Evolutionary conservation across 2,329 filamentous ascomycete genomes (phyloP), one percentile per base, ranked within the genome.

Genomic region (Chaetomium globosum): DNA sequence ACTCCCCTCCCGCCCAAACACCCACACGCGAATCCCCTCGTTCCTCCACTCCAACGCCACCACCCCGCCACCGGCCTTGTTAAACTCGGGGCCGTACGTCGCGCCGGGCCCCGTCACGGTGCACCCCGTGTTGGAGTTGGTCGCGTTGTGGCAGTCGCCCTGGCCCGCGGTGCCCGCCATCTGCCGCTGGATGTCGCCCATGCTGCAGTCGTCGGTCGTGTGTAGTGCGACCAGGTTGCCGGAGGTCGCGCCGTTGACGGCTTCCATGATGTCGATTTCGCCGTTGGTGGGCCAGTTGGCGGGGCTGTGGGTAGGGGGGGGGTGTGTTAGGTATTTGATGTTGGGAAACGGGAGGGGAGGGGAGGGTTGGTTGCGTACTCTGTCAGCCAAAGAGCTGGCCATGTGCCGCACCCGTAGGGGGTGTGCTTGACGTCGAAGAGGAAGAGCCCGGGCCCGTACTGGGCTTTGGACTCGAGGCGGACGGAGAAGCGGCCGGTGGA

Each of bases 311-410:
- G 33, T 21, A 12, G 9, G 53, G 26, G 19, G 33, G 13, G 49
- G 51, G 30, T 21, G 19, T 54, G 30, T 13, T 56, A 16, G 3
- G 6, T 4, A 13, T 23, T 33, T 36, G 30, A n/a, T 10, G 9
- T 36, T 26, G 52, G 36, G 23, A 23, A 57, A 48, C 7, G 12
- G 30, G 10, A 2, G 26, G n/a, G 13, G 43, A 56, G 8, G 49
- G 43, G 16, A 54, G 10, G 33, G 12, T 28, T 10, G 28, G 13
- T n/a, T n/a, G 23, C 68, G 6, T 55, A 71, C 69, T 90, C 88
- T 0, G 81, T 80, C 7, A 90, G 79, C 88, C 88, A 90, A 12
- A 91, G 80, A 0, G 88, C 82, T 1, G 86, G 85, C 88, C 85
- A 90, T 26, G 82, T 86, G 3, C 81, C 86, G 71, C 87, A 89